A percentile compares a stretch with the other conserved stretches of the same genome.
Evolutionary conservation across 2,329 filamentous ascomycete genomes (phyloP).

Genomic region (Kalmusia sp.): DNA sequence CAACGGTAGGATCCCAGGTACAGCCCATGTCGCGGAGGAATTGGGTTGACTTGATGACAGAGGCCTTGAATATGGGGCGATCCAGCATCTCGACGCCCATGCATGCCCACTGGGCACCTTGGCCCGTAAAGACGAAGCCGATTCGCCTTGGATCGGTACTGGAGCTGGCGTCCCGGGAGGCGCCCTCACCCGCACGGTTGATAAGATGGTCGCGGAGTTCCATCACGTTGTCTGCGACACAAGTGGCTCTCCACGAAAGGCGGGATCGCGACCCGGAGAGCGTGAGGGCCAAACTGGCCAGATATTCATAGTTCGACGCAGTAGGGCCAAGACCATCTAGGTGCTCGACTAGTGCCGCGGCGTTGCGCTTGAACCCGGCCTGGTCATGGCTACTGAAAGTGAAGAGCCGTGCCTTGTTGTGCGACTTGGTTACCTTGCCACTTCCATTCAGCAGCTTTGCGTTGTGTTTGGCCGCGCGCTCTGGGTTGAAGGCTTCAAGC

Average conservation of each 20-base stretch:
- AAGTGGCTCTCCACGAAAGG: constrained; percentile 3
- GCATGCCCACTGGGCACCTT: constrained; percentile 23
- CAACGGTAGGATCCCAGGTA: constrained; percentile 3
- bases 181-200: too few species aligned
- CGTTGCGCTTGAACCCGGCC: too few species aligned
- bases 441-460: too few species aligned
- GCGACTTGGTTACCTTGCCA: too few species aligned
- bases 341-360: too few species aligned
- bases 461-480: too few species aligned
- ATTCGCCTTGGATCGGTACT: too few species aligned
- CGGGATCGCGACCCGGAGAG: not conserved
- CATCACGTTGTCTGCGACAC: not conserved
- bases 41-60: not conserved
- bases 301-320: not conserved
- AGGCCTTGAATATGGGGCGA: not conserved
- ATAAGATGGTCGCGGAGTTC: not conserved
- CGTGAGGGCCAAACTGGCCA: not conserved
- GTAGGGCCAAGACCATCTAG: too few species aligned
- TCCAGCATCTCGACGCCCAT: constrained; percentile 15
- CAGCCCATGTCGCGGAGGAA: constrained; percentile 5
- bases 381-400: too few species aligned
- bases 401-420: not conserved
- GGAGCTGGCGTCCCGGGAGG: not conserved
- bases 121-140: constrained; percentile 24
- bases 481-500: not conserved